A percentile compares a stretch with the other conserved stretches of the same genome.
These are phyloP conservation scores for Gaeumannomyces sp. DNA, from an alignment of 2,329 filamentous ascomycete species.

Conservation along the genomic window DNA sequence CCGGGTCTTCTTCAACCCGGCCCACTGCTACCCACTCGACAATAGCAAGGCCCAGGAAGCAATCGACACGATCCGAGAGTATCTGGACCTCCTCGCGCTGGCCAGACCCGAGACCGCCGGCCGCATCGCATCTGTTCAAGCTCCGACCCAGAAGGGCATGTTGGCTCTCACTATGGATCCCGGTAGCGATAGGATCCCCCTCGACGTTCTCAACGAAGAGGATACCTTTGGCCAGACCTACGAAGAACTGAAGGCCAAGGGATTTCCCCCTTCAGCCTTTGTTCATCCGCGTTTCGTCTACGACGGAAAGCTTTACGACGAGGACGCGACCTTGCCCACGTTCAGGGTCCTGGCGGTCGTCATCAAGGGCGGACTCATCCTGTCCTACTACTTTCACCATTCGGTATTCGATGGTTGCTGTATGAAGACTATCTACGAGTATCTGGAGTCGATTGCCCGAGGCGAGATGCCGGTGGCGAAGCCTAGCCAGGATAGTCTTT, in stretches of 20 bases:
- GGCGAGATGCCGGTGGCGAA: not conserved
- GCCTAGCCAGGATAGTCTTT: not conserved
- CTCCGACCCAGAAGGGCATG: not conserved
- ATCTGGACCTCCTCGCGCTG: not conserved
- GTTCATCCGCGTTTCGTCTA: not conserved
- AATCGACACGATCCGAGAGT: not conserved
- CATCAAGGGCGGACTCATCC: not conserved
- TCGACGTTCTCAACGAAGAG: conserved; percentile 3
- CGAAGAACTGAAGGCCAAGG: not conserved
- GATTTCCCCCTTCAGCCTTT: conserved; percentile 5
- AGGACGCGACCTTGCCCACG: not conserved
- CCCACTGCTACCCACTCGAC: not conserved
- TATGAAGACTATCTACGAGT: not conserved
- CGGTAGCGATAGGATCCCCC: not conserved
- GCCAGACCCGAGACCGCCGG: not conserved
- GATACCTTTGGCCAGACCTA: not conserved
- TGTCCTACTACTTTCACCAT: conserved; percentile 1
- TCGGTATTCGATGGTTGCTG: not conserved
- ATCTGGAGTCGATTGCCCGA: not conserved
- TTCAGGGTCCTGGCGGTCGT: conserved; percentile 3
- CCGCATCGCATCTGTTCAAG: not conserved
- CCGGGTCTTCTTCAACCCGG: not conserved
- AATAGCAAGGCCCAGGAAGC: not conserved
- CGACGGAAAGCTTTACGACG: not conserved
- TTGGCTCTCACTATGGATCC: not conserved